Percentiles rank a stretch among this genome's conserved stretches.
Conservation (phyloP, 768 basidiomycete genomes). For the Hortiboletus campestris region DNA sequence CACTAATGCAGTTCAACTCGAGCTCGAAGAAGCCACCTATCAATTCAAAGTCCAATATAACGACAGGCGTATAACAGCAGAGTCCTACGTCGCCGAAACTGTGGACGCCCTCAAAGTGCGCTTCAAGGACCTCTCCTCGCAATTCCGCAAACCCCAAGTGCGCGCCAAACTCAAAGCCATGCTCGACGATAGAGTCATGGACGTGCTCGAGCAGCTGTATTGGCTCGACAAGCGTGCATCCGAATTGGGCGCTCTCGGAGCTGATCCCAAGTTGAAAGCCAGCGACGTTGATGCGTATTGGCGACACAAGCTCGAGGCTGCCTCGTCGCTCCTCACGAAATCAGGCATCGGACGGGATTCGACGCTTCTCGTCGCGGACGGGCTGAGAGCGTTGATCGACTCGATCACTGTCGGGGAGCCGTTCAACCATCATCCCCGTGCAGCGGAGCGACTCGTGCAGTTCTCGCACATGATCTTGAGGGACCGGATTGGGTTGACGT, state of each 20-base stretch:
- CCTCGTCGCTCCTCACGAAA: constrained; percentile 90
- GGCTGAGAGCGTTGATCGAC: constrained; percentile 85
- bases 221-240: constrained; percentile 88
- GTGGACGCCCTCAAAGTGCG: constrained; percentile 88
- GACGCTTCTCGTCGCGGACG: constrained; percentile 92
- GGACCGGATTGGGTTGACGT: constrained; percentile 90
- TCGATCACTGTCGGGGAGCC: constrained; percentile 87
- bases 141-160: constrained; percentile 88
- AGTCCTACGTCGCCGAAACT: constrained; percentile 97
- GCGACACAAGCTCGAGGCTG: constrained; percentile 95
- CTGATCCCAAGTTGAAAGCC: constrained; percentile 65
- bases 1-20: constrained; percentile 94
- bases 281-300: constrained; percentile 88
- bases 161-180: constrained; percentile 85
- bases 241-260: constrained; percentile 70
- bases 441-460: constrained; percentile 85
- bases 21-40: constrained; percentile 94
- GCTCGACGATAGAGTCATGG: constrained; percentile 96
- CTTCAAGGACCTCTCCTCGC: constrained; percentile 80
- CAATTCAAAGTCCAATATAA: constrained; percentile 99
- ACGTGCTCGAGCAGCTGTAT: constrained; percentile 94
- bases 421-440: constrained; percentile 85
- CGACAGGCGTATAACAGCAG: constrained; percentile 89
- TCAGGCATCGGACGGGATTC: constrained; percentile 94
- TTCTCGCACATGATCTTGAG: constrained; percentile 92